Percentiles rank a stretch among this genome's conserved stretches.
phyloP scores from a whole-genome alignment of 2,329 filamentous ascomycete genomes.

The Aspergillus sp. region DNA sequence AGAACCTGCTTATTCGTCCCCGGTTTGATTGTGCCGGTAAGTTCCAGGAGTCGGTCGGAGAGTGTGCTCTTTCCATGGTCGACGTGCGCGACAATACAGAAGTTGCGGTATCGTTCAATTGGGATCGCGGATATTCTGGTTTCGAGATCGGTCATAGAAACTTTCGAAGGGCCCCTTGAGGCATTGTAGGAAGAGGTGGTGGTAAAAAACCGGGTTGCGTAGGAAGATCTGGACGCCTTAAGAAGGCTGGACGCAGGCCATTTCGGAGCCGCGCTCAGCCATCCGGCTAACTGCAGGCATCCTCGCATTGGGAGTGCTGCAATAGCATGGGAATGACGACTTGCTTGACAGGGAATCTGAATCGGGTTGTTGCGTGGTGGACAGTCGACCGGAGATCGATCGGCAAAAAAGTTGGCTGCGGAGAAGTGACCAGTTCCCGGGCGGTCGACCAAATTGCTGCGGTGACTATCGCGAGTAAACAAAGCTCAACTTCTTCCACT shows the following conservation, averaged over 20 bases:
- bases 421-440: constrained; percentile 29
- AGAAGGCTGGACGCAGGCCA: constrained; percentile 30
- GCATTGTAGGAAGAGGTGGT: constrained; percentile 22
- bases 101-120: constrained; percentile 70
- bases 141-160: constrained; percentile 54
- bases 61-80: constrained; percentile 98
- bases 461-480: constrained; percentile 40
- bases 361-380: background rate
- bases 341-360: background rate
- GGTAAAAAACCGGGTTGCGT: constrained; percentile 31
- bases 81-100: constrained; percentile 98
- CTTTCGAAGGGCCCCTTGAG: constrained; percentile 21
- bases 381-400: constrained; percentile 1
- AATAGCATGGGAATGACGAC: constrained; percentile 30
- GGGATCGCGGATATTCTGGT: constrained; percentile 54
- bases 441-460: constrained; percentile 36
- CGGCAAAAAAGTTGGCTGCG: constrained; percentile 29
- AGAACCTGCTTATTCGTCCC: constrained; percentile 92
- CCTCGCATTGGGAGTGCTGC: constrained; percentile 45
- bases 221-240: constrained; percentile 28
- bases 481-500: constrained; percentile 22
- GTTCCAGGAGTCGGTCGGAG: constrained; percentile 85
- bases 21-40: constrained; percentile 87
- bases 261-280: constrained; percentile 44
- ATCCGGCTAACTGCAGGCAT: constrained; percentile 49